Conservation (phyloP, 148 eudicot genomes). For the Gaultheria prostrata region DNA sequence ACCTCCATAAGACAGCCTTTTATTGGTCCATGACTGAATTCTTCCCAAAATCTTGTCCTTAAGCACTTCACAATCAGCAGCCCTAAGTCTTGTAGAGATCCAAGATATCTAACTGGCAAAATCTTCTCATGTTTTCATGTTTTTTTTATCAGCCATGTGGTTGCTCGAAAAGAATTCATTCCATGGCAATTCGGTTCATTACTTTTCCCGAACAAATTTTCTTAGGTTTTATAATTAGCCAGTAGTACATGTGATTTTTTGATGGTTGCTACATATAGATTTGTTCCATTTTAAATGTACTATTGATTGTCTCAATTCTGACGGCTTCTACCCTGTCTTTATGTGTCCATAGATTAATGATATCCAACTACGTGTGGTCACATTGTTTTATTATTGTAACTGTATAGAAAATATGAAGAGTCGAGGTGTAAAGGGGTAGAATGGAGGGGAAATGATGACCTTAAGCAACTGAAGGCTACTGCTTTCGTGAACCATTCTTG, state of each 20-base stretch:
- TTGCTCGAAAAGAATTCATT: background rate
- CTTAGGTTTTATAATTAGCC: background rate
- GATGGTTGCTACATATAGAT: background rate
- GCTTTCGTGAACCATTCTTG: background rate
- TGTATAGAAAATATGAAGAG: background rate
- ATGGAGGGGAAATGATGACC: background rate
- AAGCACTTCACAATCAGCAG: too few species aligned
- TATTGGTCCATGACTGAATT: too few species aligned
- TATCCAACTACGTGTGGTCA: background rate
- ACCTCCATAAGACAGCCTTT: too few species aligned
- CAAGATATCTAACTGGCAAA: too few species aligned
- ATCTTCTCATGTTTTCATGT: background rate
- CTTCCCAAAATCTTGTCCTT: too few species aligned
- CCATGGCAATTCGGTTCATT: background rate
- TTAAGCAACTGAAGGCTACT: background rate
- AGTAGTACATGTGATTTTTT: background rate
- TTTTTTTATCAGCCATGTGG: background rate
- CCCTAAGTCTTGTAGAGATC: too few species aligned
- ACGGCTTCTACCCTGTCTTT: background rate
- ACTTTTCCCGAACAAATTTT: background rate
- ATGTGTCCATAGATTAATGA: background rate
- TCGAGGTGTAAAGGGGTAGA: background rate
- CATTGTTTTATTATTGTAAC: too few species aligned
- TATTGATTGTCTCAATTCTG: background rate
- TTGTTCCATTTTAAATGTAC: background rate